A percentile compares a stretch with the other conserved stretches of the same genome.
Conservation (phyloP, 345 rosid genomes). For the Pugionium dolabratum region DNA sequence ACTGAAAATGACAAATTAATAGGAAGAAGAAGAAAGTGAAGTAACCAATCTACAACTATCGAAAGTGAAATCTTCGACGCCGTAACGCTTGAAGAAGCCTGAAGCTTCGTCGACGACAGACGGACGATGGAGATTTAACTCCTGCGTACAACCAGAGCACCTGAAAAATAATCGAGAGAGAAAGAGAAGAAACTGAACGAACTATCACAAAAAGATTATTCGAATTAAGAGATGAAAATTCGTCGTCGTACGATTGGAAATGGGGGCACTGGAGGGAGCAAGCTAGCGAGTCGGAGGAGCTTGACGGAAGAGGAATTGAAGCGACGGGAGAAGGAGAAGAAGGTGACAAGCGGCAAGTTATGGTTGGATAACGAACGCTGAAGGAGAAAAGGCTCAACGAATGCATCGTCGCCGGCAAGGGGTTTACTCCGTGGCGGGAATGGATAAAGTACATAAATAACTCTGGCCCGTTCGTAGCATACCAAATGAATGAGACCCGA, state of each 20-base stretch:
- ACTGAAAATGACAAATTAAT: too few species aligned
- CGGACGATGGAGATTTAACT: conserved; percentile 82
- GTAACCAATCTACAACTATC: conserved; percentile 76
- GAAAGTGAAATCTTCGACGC: conserved; percentile 79
- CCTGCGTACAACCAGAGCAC: conserved; percentile 94
- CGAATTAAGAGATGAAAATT: conserved; percentile 4
- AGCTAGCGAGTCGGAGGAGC: conserved; percentile 44
- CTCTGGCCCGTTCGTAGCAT: too few species aligned
- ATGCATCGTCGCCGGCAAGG: conserved; percentile 46
- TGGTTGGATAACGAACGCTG: conserved; percentile 47
- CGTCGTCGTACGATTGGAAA: conserved; percentile 60
- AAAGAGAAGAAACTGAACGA: neutral
- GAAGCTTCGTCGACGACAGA: conserved; percentile 67
- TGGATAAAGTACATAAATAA: conserved; percentile 43
- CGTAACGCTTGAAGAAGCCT: conserved; percentile 61
- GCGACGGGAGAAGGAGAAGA: conserved; percentile 24
- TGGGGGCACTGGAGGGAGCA: conserved; percentile 84
- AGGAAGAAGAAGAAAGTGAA: neutral
- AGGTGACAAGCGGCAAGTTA: conserved; percentile 55
- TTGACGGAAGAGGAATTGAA: conserved; percentile 29
- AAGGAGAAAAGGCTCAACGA: conserved; percentile 46
- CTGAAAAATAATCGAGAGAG: conserved; percentile 42
- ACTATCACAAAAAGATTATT: neutral
- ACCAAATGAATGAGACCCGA: too few species aligned
- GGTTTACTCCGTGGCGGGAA: conserved; percentile 46